These are phyloP conservation scores for Acanthamoeba polyphaga DNA, from an alignment of 208 protist species.

Conservation along the genomic window DNA sequence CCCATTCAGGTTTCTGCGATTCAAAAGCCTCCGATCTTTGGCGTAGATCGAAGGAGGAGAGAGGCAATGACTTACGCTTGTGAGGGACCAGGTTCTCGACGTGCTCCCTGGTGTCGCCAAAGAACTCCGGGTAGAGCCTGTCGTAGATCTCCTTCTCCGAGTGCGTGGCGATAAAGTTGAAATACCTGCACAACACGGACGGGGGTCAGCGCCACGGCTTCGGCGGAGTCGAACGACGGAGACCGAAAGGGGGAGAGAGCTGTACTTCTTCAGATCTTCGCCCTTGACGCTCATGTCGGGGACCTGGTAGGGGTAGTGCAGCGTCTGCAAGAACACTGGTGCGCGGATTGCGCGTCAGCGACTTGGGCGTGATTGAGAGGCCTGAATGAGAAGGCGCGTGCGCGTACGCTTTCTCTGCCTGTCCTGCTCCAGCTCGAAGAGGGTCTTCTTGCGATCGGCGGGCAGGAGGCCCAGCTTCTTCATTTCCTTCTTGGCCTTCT, in stretches of 20 bases:
- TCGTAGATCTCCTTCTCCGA: conserved; percentile 52
- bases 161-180: conserved; percentile 9
- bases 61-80: not conserved
- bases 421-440: conserved; percentile 60
- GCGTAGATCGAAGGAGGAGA: not conserved
- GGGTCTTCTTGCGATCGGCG: not conserved
- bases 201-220: no score
- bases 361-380: not conserved
- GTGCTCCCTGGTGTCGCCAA: conserved; percentile 23
- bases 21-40: not conserved
- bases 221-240: not conserved
- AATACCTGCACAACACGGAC: not conserved
- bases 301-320: conserved; percentile 34
- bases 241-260: not conserved
- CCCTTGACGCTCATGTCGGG: conserved; percentile 23
- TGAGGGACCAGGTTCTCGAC: conserved; percentile 37
- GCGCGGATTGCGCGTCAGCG: not conserved
- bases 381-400: not conserved
- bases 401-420: conserved; percentile 32
- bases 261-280: conserved; percentile 64
- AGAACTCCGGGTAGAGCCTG: conserved; percentile 66
- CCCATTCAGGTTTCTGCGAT: not conserved
- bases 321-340: conserved; percentile 49
- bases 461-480: conserved; percentile 63
- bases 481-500: conserved; percentile 33